Evolutionary conservation across 169 alveolate species (phyloP).

Genomic region (Plasmodium falciparum): DNA sequence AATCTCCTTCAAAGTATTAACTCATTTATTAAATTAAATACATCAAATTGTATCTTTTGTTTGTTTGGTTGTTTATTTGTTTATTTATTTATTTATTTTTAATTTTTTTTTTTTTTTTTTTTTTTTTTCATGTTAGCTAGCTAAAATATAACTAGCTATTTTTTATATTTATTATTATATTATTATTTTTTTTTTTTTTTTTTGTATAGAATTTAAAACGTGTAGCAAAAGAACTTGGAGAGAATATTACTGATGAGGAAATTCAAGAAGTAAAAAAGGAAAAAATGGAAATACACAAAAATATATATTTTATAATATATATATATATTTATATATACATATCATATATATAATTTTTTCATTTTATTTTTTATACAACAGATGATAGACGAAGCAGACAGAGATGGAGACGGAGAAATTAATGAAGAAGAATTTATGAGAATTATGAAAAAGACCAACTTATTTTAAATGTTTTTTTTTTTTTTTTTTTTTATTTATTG

Average conservation of each 20-base stretch:
- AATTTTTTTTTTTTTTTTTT: constrained; percentile 20
- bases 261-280: constrained; percentile 89
- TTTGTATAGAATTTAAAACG: constrained; percentile 94
- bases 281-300: not conserved
- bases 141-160: not conserved
- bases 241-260: constrained; percentile 98
- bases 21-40: not conserved
- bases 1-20: constrained; percentile 90
- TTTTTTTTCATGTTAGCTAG: not conserved
- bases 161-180: not conserved
- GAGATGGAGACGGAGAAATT: constrained; percentile 98
- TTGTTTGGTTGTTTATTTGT: not conserved
- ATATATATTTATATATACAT: not conserved
- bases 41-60: not conserved
- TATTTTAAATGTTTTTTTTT: constrained; percentile 85
- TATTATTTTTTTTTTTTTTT: constrained; percentile 11
- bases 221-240: constrained; percentile 99
- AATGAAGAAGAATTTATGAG: constrained; percentile 97
- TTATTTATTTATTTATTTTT: constrained; percentile 8
- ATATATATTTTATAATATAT: not conserved
- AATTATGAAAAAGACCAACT: constrained; percentile 97
- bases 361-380: constrained; percentile 74
- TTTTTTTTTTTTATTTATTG: constrained; percentile 12
- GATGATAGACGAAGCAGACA: constrained; percentile 99
- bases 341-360: not conserved